Conservation (phyloP, 2,329 filamentous ascomycete species). For the Neonectria ditissima region DNA sequence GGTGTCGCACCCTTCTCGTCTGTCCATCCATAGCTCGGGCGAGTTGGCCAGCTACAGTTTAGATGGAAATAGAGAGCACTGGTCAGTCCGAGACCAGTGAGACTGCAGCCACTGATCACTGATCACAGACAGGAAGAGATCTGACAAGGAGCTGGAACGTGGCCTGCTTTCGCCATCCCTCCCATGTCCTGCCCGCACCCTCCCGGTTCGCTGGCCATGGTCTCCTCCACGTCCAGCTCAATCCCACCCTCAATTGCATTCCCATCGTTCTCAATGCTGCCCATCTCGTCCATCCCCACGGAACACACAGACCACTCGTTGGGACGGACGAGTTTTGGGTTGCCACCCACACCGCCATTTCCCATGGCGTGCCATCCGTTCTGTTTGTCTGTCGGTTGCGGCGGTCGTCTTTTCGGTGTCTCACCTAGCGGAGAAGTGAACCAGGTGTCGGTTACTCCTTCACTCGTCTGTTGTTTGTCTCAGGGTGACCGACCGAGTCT, state of each 20-base stretch:
- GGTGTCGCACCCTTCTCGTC: conserved; percentile 11
- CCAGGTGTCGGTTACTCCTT: neutral
- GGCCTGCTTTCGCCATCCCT: conserved; percentile 14
- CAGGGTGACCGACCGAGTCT: neutral
- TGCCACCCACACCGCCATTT: conserved; percentile 42
- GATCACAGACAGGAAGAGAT: conserved; percentile 12
- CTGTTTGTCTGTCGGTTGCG: conserved; percentile 32
- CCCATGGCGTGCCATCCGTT: conserved; percentile 31
- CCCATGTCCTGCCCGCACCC: conserved; percentile 1
- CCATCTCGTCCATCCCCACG: conserved; percentile 27
- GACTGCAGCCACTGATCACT: conserved; percentile 11
- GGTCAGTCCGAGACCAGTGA: conserved; percentile 10
- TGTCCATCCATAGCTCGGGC: too few species aligned
- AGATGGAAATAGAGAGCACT: conserved; percentile 20
- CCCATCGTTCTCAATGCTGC: conserved; percentile 16
- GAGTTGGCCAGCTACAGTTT: too few species aligned
- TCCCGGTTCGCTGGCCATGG: conserved; percentile 10
- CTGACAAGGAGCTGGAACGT: conserved; percentile 15
- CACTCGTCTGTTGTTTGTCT: neutral
- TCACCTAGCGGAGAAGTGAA: conserved; percentile 39
- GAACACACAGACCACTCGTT: conserved; percentile 38
- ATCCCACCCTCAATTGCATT: conserved; percentile 18
- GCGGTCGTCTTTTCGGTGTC: conserved; percentile 37
- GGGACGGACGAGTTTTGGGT: conserved; percentile 31
- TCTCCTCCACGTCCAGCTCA: conserved; percentile 11